These are phyloP conservation scores for Coemansia sp. DNA, from an alignment of 192 early-diverging fungal genomes.

Conservation along the genomic window DNA sequence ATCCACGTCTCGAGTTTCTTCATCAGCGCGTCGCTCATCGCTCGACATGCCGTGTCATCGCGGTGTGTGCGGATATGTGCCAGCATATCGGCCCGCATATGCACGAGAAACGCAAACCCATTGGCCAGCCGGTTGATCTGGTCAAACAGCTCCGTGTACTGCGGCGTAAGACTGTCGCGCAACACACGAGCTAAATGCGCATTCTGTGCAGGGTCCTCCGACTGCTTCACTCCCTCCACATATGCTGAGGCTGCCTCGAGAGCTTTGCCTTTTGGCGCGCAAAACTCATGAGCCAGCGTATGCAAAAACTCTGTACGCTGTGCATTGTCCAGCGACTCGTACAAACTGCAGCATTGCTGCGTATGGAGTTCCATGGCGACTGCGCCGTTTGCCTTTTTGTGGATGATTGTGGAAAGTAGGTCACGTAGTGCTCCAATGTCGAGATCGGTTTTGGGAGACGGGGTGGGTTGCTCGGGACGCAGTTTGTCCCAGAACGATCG, in stretches of 20 bases:
- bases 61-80: slow-evolving; percentile 38
- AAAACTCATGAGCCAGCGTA: slow-evolving; percentile 45
- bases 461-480: not conserved
- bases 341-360: slow-evolving; percentile 61
- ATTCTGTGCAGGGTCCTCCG: slow-evolving; percentile 19
- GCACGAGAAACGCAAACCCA: slow-evolving; percentile 78
- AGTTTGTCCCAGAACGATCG: slow-evolving; percentile 44
- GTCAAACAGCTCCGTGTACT: slow-evolving; percentile 73
- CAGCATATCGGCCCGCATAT: slow-evolving; percentile 75
- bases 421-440: slow-evolving; percentile 16
- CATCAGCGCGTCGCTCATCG: slow-evolving; percentile 67
- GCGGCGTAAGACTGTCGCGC: slow-evolving; percentile 65
- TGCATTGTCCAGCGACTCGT: slow-evolving; percentile 51
- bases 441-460: not conserved
- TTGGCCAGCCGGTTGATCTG: slow-evolving; percentile 73
- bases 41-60: slow-evolving; percentile 53
- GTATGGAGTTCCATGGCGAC: slow-evolving; percentile 52
- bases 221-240: slow-evolving; percentile 7
- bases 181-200: slow-evolving; percentile 58
- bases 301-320: slow-evolving; percentile 16
- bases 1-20: slow-evolving; percentile 74
- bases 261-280: slow-evolving; percentile 48
- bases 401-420: slow-evolving; percentile 43
- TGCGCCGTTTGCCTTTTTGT: slow-evolving; percentile 56
- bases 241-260: slow-evolving; percentile 36